Percentiles rank a stretch among this genome's conserved stretches.
These are phyloP conservation scores for Lobulomyces angularis DNA, from an alignment of 192 early-diverging fungal genomes.

Conservation along the genomic window DNA sequence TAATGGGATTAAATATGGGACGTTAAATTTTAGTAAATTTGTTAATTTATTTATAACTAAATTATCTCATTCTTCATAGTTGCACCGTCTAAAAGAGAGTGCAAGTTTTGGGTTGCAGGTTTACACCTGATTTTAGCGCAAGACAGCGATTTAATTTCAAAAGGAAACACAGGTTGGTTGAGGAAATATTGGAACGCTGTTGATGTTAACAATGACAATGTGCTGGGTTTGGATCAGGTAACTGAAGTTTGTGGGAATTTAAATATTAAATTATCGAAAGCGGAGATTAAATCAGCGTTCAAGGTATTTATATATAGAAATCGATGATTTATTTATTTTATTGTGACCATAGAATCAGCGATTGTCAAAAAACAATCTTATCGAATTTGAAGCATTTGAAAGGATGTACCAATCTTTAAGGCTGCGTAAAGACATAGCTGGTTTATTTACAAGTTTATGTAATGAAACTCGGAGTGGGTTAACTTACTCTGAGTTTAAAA, in stretches of 20 bases:
- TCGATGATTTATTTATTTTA: slow-evolving; percentile 10
- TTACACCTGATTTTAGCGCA: slow-evolving; percentile 35
- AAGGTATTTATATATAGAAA: slow-evolving; percentile 16
- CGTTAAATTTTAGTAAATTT: slow-evolving; percentile 31
- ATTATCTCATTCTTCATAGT: slow-evolving; percentile 13
- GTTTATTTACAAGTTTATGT: slow-evolving; percentile 35
- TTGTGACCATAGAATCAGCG: slow-evolving; percentile 36
- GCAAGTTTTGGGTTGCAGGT: slow-evolving; percentile 29
- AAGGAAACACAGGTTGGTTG: slow-evolving; percentile 22
- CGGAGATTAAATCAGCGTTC: slow-evolving; percentile 46
- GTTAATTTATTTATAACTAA: slow-evolving; percentile 1
- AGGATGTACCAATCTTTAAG: slow-evolving; percentile 45
- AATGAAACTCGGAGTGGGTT: slow-evolving; percentile 18
- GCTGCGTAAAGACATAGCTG: slow-evolving; percentile 45
- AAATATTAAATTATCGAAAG: slow-evolving; percentile 53
- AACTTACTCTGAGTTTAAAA: slow-evolving; percentile 35
- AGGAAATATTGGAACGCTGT: slow-evolving; percentile 26
- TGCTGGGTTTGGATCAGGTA: slow-evolving; percentile 31
- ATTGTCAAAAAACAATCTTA: slow-evolving; percentile 25
- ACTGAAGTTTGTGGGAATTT: slow-evolving; percentile 27
- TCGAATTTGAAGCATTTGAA: slow-evolving; percentile 48
- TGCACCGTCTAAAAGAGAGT: slow-evolving; percentile 23
- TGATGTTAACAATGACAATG: slow-evolving; percentile 13
- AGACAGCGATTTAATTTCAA: slow-evolving; percentile 7
- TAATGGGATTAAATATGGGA: slow-evolving; percentile 29